Base-by-base conservation (phyloP, 495 filamentous ascomycete species). In the Glarea lozoyensis region DNA sequence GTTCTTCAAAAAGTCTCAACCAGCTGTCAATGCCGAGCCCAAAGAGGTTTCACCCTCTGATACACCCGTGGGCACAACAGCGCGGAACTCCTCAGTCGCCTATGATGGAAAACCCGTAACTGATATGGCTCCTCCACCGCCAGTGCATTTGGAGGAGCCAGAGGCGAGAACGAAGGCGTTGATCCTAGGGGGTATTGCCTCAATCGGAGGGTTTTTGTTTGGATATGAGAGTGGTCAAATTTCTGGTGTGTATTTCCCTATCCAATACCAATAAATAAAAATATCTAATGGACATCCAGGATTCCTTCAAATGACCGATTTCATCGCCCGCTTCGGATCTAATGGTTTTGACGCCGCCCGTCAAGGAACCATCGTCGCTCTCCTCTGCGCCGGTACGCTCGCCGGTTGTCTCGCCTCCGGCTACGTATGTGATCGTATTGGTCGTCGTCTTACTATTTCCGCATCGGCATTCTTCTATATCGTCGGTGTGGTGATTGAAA, bases 131-230 rank as follows among this genome's bases (percentile, higher is more conserved):
- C n/a, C n/a, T n/a, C n/a, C n/a, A n/a, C n/a, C n/a, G n/a, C n/a
- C n/a, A n/a, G n/a, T n/a, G n/a, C n/a, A n/a, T n/a, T n/a, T n/a
- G n/a, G n/a, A n/a, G n/a, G n/a, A n/a, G n/a, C n/a, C n/a, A n/a
- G n/a, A n/a, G n/a, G n/a, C n/a, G n/a, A n/a, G n/a, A n/a, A n/a
- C n/a, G n/a, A n/a, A n/a, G n/a, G 60, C 70, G 10, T 29, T 61
- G 40, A 54, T 64, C 25, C 54, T 72, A 32, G 69, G 69, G 6
- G 42, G 49, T 19, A 61, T 72, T 33, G 68, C 73, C 41, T 71
- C 80, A 16, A 84, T 88, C 67, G 83, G 84, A 55, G 83, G 84
- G 46, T 84, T 88, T 64, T 82, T 87, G 60, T 87, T 87, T 49
- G 84, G 84, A 48, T 86, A 86, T 59, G 79, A 83, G 42, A 82